Percentiles rank a stretch among this genome's conserved stretches.
Conservation (phyloP, 257 asterid species). For the Salvia rosmarinus region DNA sequence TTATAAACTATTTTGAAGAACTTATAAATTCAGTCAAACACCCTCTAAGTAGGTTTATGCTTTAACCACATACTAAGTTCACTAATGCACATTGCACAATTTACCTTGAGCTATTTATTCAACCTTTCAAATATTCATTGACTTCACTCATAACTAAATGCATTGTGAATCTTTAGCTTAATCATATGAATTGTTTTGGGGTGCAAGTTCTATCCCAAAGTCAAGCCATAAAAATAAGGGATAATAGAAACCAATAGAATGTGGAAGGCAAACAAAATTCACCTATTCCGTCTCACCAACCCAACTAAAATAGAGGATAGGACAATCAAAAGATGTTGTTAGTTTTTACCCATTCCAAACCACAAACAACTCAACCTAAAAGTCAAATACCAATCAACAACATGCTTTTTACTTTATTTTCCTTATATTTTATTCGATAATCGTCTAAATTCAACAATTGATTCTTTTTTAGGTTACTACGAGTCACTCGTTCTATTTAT, state of each 20-base stretch:
- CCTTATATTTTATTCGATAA: not conserved
- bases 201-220: no score
- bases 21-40: no score
- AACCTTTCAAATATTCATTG: no score
- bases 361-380: not conserved
- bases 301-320: slow-evolving; percentile 24
- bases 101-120: no score
- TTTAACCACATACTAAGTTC: no score
- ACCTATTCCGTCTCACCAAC: slow-evolving; percentile 26
- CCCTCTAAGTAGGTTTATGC: no score
- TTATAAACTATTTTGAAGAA: no score
- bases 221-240: not conserved
- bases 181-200: no score
- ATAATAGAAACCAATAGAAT: no score
- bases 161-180: no score
- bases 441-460: not conserved
- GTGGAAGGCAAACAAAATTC: not conserved
- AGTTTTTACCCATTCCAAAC: not conserved
- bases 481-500: not conserved
- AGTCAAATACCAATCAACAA: not conserved
- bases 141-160: no score
- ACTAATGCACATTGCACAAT: no score
- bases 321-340: not conserved
- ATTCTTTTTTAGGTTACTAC: not conserved
- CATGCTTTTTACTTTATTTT: not conserved